Evolutionary conservation across 129 eudicot species (phyloP).

Genomic region (Flaveria ramosissima): DNA sequence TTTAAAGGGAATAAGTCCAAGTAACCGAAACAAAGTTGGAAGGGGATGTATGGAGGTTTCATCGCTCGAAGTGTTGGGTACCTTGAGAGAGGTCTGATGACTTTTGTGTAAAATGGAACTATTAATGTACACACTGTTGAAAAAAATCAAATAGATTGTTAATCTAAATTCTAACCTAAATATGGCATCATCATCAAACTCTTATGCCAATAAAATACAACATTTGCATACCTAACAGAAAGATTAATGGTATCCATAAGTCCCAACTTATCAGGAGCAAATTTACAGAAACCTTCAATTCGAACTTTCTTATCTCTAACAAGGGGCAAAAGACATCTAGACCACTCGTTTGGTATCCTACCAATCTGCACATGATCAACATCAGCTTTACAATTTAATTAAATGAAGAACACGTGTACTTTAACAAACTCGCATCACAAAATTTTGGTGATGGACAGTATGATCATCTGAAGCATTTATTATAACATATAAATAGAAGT

Average conservation of each 20-base stretch:
- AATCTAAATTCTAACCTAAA: slow-evolving; percentile 9
- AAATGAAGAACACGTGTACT: neutral
- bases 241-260: slow-evolving; percentile 80
- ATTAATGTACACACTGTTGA: slow-evolving; percentile 71
- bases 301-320: slow-evolving; percentile 83
- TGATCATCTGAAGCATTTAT: neutral
- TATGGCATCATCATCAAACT: neutral
- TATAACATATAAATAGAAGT: neutral
- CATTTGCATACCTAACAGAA: slow-evolving; percentile 58
- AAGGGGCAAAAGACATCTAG: slow-evolving; percentile 82
- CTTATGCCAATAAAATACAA: slow-evolving; percentile 1
- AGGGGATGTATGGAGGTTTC: slow-evolving; percentile 84
- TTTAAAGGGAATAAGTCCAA: slow-evolving; percentile 79
- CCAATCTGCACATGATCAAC: slow-evolving; percentile 61
- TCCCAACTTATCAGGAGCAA: slow-evolving; percentile 74
- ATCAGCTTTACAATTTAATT: slow-evolving; percentile 6
- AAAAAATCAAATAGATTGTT: slow-evolving; percentile 10
- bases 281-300: slow-evolving; percentile 79
- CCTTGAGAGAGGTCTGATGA: slow-evolving; percentile 70
- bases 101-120: slow-evolving; percentile 78
- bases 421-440: neutral
- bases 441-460: neutral
- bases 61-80: slow-evolving; percentile 50
- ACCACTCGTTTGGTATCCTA: slow-evolving; percentile 98
- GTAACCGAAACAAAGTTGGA: slow-evolving; percentile 72